These are phyloP conservation scores for Chlorella sp. DNA, from an alignment of 139 green algal species.

Conservation along the genomic window DNA sequence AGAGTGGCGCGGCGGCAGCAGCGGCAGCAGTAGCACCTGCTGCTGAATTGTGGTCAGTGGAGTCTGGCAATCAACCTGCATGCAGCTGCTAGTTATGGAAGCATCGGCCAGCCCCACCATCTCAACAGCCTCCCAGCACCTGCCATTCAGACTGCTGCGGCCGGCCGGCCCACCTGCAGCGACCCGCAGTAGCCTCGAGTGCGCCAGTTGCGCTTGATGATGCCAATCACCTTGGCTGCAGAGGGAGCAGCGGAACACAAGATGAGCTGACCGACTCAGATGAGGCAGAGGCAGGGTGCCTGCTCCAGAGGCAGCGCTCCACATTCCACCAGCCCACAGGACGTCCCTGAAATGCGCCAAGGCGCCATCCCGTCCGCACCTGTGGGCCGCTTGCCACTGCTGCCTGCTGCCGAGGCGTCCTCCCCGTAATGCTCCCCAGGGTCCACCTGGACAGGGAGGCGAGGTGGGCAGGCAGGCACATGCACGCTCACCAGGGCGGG, in stretches of 20 bases:
- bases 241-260: not conserved
- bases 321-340: too few relatives aligned
- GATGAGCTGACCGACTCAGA: not conserved
- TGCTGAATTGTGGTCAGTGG: not conserved
- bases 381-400: constrained; percentile 14
- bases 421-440: constrained; percentile 63
- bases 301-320: too few relatives aligned
- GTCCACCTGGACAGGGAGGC: constrained; percentile 48
- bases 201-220: constrained; percentile 84
- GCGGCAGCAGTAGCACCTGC: not conserved
- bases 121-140: too few relatives aligned
- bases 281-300: too few relatives aligned
- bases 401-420: constrained; percentile 14
- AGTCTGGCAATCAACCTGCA: not conserved
- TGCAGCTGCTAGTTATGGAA: not conserved
- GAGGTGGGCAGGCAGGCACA: not conserved
- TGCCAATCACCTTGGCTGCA: constrained; percentile 79
- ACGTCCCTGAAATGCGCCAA: too few relatives aligned
- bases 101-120: not conserved
- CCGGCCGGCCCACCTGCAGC: constrained; percentile 58
- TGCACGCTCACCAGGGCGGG: too few relatives aligned
- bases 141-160: too few relatives aligned
- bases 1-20: not conserved
- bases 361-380: too few relatives aligned
- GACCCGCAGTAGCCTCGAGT: constrained; percentile 79